Percentiles rank a stretch among this genome's conserved stretches.
Evolutionary conservation across 306 rosid genomes (phyloP).

Genomic region (Corylus avellana): DNA sequence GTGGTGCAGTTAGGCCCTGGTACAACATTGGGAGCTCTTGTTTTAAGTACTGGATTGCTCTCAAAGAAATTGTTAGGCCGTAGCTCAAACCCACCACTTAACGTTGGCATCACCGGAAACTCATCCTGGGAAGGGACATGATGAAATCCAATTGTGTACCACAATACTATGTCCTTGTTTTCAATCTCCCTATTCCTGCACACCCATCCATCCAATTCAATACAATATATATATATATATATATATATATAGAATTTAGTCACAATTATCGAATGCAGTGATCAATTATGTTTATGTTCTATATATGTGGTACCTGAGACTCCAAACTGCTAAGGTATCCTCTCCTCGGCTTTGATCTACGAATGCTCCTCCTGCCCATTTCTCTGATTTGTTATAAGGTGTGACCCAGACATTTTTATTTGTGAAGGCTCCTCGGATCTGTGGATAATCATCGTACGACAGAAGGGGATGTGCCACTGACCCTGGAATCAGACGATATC

Average conservation of each 20-base stretch:
- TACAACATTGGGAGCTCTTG: conserved; percentile 22
- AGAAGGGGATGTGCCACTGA: conserved; percentile 37
- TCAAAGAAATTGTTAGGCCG: conserved; percentile 74
- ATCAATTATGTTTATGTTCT: no score
- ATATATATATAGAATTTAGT: not conserved
- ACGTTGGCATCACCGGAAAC: conserved; percentile 61
- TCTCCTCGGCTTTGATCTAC: conserved; percentile 55
- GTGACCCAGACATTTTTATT: conserved; percentile 53
- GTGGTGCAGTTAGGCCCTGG: conserved; percentile 25
- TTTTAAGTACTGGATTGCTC: conserved; percentile 63
- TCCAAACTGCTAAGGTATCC: conserved; percentile 51
- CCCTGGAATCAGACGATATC: conserved; percentile 52
- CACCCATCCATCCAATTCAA: not conserved
- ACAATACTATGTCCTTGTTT: conserved; percentile 53
- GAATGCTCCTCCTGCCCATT: conserved; percentile 48
- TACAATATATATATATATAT: no score
- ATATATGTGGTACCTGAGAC: conserved; percentile 17
- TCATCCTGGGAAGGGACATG: conserved; percentile 63
- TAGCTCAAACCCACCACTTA: conserved; percentile 58
- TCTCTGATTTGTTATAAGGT: conserved; percentile 56
- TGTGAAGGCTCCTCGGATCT: conserved; percentile 53
- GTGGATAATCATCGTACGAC: conserved; percentile 51
- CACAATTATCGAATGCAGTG: no score
- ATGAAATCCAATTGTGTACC: conserved; percentile 22
- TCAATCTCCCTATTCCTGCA: conserved; percentile 46